Conservation (phyloP, 2,329 filamentous ascomycete genomes). For the Penicillium sclerotiorum region DNA sequence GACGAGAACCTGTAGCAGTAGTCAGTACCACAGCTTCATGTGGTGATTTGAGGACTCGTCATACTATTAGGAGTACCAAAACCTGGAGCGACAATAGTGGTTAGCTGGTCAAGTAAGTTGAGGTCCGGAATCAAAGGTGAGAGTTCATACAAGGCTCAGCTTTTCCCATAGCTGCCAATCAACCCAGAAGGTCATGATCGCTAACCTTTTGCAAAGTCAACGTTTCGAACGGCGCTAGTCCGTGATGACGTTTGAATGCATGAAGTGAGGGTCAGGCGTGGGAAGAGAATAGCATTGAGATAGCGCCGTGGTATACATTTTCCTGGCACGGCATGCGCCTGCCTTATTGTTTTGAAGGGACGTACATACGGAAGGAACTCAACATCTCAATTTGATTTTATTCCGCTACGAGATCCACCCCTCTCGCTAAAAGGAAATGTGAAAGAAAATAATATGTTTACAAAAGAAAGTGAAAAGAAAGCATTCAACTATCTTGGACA, state of each 20-base stretch:
- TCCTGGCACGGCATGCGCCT: too few relatives aligned
- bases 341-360: too few relatives aligned
- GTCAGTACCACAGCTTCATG: constrained; percentile 16
- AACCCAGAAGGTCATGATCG: constrained; percentile 59
- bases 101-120: neutral
- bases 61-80: constrained; percentile 60
- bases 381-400: too few relatives aligned
- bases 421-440: too few relatives aligned
- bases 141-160: constrained; percentile 76
- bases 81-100: neutral
- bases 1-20: constrained; percentile 57
- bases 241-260: neutral
- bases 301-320: too few relatives aligned
- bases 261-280: neutral
- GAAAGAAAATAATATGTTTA: too few relatives aligned
- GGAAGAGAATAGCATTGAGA: too few relatives aligned
- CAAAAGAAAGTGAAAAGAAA: too few relatives aligned
- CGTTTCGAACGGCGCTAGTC: too few relatives aligned
- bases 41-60: constrained; percentile 5
- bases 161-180: constrained; percentile 84
- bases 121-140: neutral
- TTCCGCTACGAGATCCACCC: too few relatives aligned
- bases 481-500: too few relatives aligned
- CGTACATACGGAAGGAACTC: too few relatives aligned
- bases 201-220: neutral